Evolutionary conservation across 192 early-diverging fungal genomes (phyloP).

Genomic region (Dimargaris xerosporica): DNA sequence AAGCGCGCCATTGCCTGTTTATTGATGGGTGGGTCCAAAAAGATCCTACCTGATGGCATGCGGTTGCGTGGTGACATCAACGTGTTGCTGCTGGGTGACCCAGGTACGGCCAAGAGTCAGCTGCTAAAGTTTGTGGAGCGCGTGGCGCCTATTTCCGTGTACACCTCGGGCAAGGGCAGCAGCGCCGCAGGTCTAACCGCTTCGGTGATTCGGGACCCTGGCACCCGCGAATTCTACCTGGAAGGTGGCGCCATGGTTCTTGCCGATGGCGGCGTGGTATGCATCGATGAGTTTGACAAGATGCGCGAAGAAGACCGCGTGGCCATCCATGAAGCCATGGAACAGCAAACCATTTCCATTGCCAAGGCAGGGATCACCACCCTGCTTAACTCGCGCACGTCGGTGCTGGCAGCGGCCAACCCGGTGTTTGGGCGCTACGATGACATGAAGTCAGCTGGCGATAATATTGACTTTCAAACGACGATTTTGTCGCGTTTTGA

Average conservation of each 20-base stretch:
- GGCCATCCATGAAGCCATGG: constrained; percentile 99
- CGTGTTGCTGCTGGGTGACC: constrained; percentile 91
- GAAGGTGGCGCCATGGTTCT: constrained; percentile 99
- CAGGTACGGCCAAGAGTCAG: constrained; percentile 97
- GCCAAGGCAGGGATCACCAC: constrained; percentile 99
- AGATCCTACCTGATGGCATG: constrained; percentile 92
- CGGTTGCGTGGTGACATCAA: constrained; percentile 95
- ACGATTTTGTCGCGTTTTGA: constrained; percentile 99
- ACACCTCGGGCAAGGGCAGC: constrained; percentile 98
- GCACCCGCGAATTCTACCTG: constrained; percentile 86
- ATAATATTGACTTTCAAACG: constrained; percentile 99
- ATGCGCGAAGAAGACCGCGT: constrained; percentile 99
- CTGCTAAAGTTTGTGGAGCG: constrained; percentile 97
- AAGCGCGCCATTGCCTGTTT: constrained; percentile 91
- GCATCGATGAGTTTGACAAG: constrained; percentile 99
- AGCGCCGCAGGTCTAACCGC: constrained; percentile 98
- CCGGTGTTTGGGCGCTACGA: constrained; percentile 98
- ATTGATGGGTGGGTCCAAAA: constrained; percentile 92
- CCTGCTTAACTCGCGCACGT: constrained; percentile 90
- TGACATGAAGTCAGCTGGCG: constrained; percentile 93
- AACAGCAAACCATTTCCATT: constrained; percentile 99
- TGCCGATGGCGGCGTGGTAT: constrained; percentile 96
- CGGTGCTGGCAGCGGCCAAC: constrained; percentile 95
- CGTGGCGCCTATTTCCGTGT: constrained; percentile 94
- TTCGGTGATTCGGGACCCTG: constrained; percentile 84